Base-by-base conservation (phyloP, 1,139 yeast genomes). In the Candida pseudoviswanathii region DNA sequence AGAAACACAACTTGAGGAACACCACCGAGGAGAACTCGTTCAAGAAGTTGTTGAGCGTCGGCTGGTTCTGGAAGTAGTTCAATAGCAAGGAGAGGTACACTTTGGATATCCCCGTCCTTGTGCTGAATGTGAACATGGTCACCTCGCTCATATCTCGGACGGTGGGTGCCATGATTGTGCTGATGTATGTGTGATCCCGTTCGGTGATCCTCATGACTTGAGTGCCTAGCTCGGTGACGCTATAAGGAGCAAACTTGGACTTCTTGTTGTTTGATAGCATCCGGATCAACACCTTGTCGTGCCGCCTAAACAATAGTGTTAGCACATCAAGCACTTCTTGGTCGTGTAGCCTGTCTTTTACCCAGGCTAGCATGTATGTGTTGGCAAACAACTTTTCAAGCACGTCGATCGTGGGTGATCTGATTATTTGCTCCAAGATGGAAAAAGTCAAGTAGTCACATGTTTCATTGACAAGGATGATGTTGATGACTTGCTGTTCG, bases 1-100 rank as follows among this genome's bases (percentile, higher is more conserved):
- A 44, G 5, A 56, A 27, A 41, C 51, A 55, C 41, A 53, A 44
- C 44, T 53, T 54, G 10, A 27, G 46, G 11, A 48, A 50, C 25
- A 50, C n/a, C 30, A 37, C 45, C 26, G 45, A 41, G 16, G 53
- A 50, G 24, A 49, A 44, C 33, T 36, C 36, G 25, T 45, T 47
- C 9, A 54, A 21, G 5, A 39, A 22, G 3, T 25, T 8, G 43
- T 54, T 52, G 16, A 54, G 42, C 9, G 33, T 39, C 4, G 53
- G 50, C 7, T 30, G 22, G 32, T 54, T 54, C 36, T 45, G 41
- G 25, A 54, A 54, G 45, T 45, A 54, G 11, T 48, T 47, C 5
- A 43, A 26, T n/a, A 53, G 30, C 7, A 40, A 37, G 8, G 36
- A 40, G 9, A 52, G 42, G 40, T 46, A 54, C 7, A 29, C 31